Evolutionary conservation across 805 yeast species (phyloP), one percentile per base, ranked within the genome.

Genomic region (Candida pini): DNA sequence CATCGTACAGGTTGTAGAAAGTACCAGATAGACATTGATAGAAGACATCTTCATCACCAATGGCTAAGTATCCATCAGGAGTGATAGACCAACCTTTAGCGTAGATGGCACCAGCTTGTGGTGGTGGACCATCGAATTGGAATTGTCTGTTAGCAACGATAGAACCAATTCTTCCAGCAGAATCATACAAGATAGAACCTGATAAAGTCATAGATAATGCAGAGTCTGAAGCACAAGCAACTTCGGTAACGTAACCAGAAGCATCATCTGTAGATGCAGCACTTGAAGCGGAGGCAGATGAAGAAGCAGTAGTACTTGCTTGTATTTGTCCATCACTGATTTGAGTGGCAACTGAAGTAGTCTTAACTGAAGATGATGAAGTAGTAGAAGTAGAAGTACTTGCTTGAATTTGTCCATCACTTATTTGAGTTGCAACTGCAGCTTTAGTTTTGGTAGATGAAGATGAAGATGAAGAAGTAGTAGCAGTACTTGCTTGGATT

Each of bases 111-210:
- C 74, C 74, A 33, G 73, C 78, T 60, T 74, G 81, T 44, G 79
- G 79, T 58, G 77, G 74, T 33, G 79, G 79, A 49, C 79, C 80
- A 51, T 74, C 81, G 50, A 74, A 74, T 60, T 74, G 81, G 73
- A 74, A 73, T 60, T 74, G 81, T 62, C 74, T 64, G 73, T 71
- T 71, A 39, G 78, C 71, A 44, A 73, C 79, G 56, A 73, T 72
- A 30, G 78, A 68, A 48, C 79, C 79, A 38, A 73, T 60, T 67
- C 79, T 70, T 33, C 71, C 71, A 40, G 56, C 44, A 16, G 68
- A 46, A 48, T 73, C 79, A 14, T 51, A 66, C 47, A 73, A 63
- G 34, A 67, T 48, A 43, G 70, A 60, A 30, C 47, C 56, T 21
- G 55, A 48, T 53, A 74, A 64, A 27, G 62, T 53, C 60, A 73